Evolutionary conservation across 371 early-diverging fungal species (phyloP).

Genomic region (Mortierella sp.): DNA sequence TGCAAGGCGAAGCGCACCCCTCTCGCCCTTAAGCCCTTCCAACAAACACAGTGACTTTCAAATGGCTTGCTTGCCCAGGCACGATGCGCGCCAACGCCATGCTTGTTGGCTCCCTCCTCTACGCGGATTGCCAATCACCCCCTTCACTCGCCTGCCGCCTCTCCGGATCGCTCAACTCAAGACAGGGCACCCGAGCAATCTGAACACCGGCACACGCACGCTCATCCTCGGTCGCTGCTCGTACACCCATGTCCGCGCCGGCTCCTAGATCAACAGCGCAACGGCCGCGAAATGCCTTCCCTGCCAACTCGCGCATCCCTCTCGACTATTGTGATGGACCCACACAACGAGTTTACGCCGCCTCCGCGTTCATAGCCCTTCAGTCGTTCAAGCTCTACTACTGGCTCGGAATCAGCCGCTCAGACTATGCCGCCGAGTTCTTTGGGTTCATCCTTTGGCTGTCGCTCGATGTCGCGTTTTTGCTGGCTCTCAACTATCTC

Average conservation of each 20-base stretch:
- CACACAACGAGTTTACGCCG: constrained; percentile 44
- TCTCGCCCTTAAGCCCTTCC: no score
- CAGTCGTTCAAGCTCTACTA: constrained; percentile 43
- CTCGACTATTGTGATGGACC: constrained; percentile 51
- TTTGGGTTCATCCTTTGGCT: constrained; percentile 51
- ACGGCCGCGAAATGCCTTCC: constrained; percentile 35
- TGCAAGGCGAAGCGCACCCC: no score
- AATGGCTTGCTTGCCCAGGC: no score
- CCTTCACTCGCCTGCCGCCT: no score
- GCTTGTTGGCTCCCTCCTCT: no score
- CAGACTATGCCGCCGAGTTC: constrained; percentile 49
- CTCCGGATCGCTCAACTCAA: no score
- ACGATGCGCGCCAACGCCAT: no score
- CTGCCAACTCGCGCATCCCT: constrained; percentile 40
- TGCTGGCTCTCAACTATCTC: constrained; percentile 39
- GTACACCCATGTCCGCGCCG: constrained; percentile 21
- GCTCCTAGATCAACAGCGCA: constrained; percentile 33
- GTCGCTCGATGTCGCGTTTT: constrained; percentile 31
- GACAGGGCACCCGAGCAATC: no score
- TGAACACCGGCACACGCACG: no score
- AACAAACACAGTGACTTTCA: no score
- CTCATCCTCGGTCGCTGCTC: no score
- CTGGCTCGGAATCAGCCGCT: constrained; percentile 34
- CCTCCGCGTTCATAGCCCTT: constrained; percentile 34
- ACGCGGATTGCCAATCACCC: no score